These are phyloP conservation scores for Rutstroemia sp. DNA, from an alignment of 2,329 filamentous ascomycete genomes.

Conservation along the genomic window DNA sequence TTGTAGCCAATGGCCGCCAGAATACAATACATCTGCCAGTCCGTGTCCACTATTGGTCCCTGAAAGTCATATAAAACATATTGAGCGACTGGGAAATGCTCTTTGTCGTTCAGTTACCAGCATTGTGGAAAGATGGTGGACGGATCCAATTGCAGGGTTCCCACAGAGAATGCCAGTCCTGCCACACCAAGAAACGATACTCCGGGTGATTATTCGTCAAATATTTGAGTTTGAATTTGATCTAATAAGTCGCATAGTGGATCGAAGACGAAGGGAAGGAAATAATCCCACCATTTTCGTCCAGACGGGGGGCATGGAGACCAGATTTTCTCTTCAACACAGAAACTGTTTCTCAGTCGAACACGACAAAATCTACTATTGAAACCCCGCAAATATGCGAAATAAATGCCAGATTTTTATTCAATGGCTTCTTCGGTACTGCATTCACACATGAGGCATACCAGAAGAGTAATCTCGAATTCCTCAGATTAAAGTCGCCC, in stretches of 20 bases:
- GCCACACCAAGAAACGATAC: conserved; percentile 1
- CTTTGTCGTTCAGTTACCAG: no score
- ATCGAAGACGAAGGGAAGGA: neutral
- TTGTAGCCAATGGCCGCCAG: no score
- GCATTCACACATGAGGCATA: conserved; percentile 7
- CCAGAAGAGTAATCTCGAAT: neutral
- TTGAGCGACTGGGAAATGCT: no score
- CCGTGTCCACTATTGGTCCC: no score
- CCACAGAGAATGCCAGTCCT: conserved; percentile 1
- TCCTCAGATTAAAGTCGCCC: neutral
- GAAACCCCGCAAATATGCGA: conserved; percentile 5
- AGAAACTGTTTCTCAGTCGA: neutral
- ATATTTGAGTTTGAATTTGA: neutral
- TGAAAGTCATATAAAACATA: no score
- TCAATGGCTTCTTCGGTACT: conserved; percentile 5
- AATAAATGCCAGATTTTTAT: conserved; percentile 9
- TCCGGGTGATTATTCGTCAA: neutral
- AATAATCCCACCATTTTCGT: neutral
- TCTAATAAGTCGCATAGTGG: neutral
- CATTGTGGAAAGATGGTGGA: no score
- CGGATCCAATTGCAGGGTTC: no score
- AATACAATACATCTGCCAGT: no score
- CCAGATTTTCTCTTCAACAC: conserved; percentile 8
- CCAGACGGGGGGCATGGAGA: conserved; percentile 3
- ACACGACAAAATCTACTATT: neutral